Base-by-base conservation (phyloP, 2,329 filamentous ascomycete genomes). In the Hymenoscyphus infarciens region DNA sequence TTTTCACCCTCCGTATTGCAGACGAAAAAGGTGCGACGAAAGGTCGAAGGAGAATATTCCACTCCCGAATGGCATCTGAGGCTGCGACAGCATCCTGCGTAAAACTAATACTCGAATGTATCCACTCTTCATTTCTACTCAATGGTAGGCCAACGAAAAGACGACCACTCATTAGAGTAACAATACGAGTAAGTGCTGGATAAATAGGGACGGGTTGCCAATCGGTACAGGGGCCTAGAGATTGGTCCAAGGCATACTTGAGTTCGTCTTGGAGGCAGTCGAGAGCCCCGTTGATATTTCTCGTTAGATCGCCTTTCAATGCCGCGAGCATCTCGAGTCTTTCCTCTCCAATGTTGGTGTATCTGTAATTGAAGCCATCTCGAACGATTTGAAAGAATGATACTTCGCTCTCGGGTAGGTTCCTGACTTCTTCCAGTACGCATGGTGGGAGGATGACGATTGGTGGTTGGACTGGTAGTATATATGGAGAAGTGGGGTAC, bases 161-260 rank as follows among this genome's bases (percentile, higher is more conserved):
- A 6, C 71, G 60, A 3, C 69, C 81, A 39, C 75, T 76, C 13
- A 78, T 66, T 2, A 75, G 67, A 3, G 78, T 75, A 2, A 81
- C 73, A 35, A 79, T 73, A 1, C 71, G 65, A 63, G 74, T 70
- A 54, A 79, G 69, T 7, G 73, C 75, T 3, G 71, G 68, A 38
- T 76, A 74, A 1, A 70, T 29, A 27, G 38, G 25, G 7, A 68
- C 35, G 3, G 63, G 42, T 6, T 68, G 74, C 77, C 77, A 79
- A 58, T 77, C 75, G 10, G 67, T 49, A 35, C 66, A 66, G 1
- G 49, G 13, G 3, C 70, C 70, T 16, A 72, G n/a, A 52, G 69
- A 68, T 16, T 64, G 62, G 10, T 70, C 59, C 10, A 70, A 29
- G 1, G 61, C 63, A 59, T 67, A 70, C 16, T 45, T 35, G 8